A percentile compares a stretch with the other conserved stretches of the same genome.
phyloP scores from a whole-genome alignment of 2,329 filamentous ascomycete species.

The Fusarium marasasianum region DNA sequence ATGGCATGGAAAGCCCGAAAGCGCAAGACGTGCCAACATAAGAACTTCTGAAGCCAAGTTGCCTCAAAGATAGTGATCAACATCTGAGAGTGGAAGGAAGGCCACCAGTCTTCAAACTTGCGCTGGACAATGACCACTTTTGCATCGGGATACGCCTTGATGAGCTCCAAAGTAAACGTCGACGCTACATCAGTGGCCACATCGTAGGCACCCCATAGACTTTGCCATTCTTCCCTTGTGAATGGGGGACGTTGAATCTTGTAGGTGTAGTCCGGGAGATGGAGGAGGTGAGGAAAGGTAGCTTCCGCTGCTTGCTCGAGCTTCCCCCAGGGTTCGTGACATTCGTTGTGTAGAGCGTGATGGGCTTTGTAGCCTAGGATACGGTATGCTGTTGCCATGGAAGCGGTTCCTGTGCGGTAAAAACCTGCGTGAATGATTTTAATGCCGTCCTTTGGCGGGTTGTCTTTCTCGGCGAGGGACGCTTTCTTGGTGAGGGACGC shows the following conservation, averaged over 20 bases:
- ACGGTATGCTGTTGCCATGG: conserved; percentile 10
- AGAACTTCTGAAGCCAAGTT: background rate
- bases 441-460: background rate
- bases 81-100: background rate
- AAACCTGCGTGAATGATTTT: conserved; percentile 11
- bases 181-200: conserved; percentile 7
- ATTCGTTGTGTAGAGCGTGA: background rate
- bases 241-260: background rate
- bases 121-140: conserved; percentile 5
- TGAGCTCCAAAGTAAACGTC: background rate
- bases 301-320: conserved; percentile 18
- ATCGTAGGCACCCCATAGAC: conserved; percentile 7
- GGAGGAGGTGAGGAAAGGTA: conserved; percentile 4
- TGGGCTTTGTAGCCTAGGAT: conserved; percentile 2
- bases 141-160: conserved; percentile 9
- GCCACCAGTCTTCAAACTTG: conserved; percentile 8
- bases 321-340: background rate
- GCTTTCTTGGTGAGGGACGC: too few relatives aligned
- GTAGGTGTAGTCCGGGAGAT: background rate
- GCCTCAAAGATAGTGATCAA: background rate
- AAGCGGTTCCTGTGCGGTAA: conserved; percentile 6
- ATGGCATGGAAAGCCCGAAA: background rate
- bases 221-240: background rate
- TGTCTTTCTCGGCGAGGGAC: accelerated
- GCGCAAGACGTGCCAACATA: background rate